Evolutionary conservation across 2,329 filamentous ascomycete species (phyloP).

Genomic region (Colletotrichum plurivorum): DNA sequence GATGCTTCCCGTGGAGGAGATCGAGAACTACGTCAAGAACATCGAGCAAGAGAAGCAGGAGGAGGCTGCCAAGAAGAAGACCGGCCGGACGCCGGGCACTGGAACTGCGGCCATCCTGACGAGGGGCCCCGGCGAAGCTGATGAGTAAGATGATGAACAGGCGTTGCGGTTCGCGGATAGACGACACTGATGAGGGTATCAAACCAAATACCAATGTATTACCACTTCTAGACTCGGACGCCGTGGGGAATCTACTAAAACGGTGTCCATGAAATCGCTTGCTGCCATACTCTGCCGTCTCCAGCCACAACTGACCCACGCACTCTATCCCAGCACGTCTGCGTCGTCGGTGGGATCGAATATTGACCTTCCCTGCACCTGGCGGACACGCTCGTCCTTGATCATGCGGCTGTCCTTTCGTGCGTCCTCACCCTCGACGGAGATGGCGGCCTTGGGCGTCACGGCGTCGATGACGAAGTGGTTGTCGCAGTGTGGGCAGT

Average conservation of each 20-base stretch:
- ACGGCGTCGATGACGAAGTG: conserved; percentile 95
- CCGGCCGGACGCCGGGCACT: conserved; percentile 78
- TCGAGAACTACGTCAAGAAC: conserved; percentile 97
- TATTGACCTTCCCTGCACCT: conserved; percentile 70
- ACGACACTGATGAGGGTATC: conserved; percentile 40
- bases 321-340: conserved; percentile 78
- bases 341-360: conserved; percentile 84
- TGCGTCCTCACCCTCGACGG: conserved; percentile 92
- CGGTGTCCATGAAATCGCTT: conserved; percentile 36
- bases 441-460: conserved; percentile 84
- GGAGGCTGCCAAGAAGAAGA: conserved; percentile 98
- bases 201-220: conserved; percentile 52
- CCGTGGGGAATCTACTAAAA: conserved; percentile 38
- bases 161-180: conserved; percentile 38
- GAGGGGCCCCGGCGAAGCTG: conserved; percentile 61
- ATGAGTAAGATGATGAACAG: conserved; percentile 42
- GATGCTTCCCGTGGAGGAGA: conserved; percentile 95
- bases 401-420: conserved; percentile 91
- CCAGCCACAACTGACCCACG: conserved; percentile 29
- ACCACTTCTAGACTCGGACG: conserved; percentile 52
- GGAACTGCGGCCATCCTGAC: conserved; percentile 83
- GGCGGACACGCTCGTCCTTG: conserved; percentile 85
- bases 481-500: conserved; percentile 99
- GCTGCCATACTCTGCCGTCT: conserved; percentile 19
- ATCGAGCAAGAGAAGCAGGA: conserved; percentile 99